Base-by-base conservation (phyloP, 2,329 filamentous ascomycete genomes). In the Diaporthe citrichinensis region DNA sequence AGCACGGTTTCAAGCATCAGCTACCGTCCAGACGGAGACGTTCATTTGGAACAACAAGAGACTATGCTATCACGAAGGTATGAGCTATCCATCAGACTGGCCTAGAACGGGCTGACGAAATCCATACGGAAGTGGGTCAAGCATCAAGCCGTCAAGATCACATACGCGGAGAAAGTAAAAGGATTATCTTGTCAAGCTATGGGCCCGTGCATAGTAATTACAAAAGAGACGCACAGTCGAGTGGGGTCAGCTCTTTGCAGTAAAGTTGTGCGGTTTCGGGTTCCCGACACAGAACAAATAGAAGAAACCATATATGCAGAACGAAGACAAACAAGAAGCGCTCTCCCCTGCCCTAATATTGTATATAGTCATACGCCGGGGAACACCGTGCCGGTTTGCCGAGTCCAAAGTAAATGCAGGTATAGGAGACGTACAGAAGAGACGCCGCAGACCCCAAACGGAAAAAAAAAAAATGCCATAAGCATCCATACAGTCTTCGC, bases 321-420 rank as follows among this genome's bases (percentile, higher is more conserved):
- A 79, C 71, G 72, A 61, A 79, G 80, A 79, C 46, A 67, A 75
- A 46, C 78, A 75, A 77, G 74, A 72, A 49, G 74, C 72, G 65
- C 74, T 78, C 72, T 75, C 77, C 69, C 59, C 31, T 61, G 57
- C 55, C 74, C 62, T 75, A 62, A 74, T 61, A 34, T 75, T 73
- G 72, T 74, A 74, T 81, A 83, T 82, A 79, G 78, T 78, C 76
- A 81, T 84, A 84, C 85, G 84, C 86, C 86, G 79, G 79, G 73
- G 79, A 86, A 87, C 86, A 85, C 86, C 86, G 78, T 80, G 83
- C 83, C 84, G 79, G 69, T 80, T 78, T 79, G 80, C 81, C 79
- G 82, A 84, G 82, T 82, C 82, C 80, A 83, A 80, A 80, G 80
- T 81, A 80, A 79, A 81, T 82, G 81, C 82, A 76, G 77, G 80